A percentile compares a stretch with the other conserved stretches of the same genome.
Evolutionary conservation across 352 stramenopile species (phyloP).

Genomic region (Aphanomyces euteiches): DNA sequence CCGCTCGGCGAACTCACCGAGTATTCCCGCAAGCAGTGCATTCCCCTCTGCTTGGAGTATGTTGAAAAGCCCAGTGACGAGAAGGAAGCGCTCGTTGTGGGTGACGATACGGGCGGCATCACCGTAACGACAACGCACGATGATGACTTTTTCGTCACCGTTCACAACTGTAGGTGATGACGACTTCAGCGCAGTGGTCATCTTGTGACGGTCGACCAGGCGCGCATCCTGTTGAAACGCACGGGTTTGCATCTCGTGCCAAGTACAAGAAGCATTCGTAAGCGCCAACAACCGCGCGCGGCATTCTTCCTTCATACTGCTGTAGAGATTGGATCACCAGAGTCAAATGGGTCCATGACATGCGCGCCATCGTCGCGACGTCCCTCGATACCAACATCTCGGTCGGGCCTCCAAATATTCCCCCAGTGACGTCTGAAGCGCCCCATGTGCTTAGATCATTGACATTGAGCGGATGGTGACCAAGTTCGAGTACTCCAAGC

Average conservation of each 20-base stretch:
- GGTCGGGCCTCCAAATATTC: not conserved
- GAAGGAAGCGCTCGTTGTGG: conserved; percentile 66
- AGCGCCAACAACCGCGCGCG: not conserved
- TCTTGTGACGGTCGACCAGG: conserved; percentile 63
- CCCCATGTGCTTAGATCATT: conserved; percentile 48
- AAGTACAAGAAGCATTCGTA: conserved; percentile 74
- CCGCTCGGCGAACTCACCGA: conserved; percentile 70
- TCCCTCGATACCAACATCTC: conserved; percentile 76
- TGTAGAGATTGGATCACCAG: conserved; percentile 68
- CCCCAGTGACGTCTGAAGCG: not conserved
- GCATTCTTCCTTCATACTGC: not conserved
- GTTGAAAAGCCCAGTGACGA: conserved; percentile 70
- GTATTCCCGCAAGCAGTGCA: conserved; percentile 73
- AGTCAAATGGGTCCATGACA: conserved; percentile 80
- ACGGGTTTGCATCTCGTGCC: conserved; percentile 59
- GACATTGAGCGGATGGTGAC: conserved; percentile 76
- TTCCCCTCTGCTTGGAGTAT: conserved; percentile 76
- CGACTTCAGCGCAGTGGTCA: conserved; percentile 64
- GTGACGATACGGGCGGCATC: conserved; percentile 72
- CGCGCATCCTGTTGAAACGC: conserved; percentile 51
- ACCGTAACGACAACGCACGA: conserved; percentile 32
- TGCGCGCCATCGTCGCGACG: conserved; percentile 71
- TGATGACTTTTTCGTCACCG: not conserved
- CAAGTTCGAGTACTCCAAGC: conserved; percentile 79
- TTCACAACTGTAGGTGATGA: conserved; percentile 40